Evolutionary conservation across 768 basidiomycete species (phyloP).

Genomic region (Mycena indigotica): DNA sequence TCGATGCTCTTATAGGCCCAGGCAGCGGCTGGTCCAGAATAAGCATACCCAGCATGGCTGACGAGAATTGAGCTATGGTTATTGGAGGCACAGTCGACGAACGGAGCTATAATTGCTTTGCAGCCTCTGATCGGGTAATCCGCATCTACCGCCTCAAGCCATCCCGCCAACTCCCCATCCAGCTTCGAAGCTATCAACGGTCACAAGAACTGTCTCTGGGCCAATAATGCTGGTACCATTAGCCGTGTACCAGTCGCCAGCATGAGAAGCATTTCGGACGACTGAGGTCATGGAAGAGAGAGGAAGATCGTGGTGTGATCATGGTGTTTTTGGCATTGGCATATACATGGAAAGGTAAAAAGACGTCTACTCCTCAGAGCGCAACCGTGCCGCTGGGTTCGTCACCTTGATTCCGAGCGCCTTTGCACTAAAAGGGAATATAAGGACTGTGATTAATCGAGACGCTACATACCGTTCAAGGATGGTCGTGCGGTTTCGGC

Average conservation of each 20-base stretch:
- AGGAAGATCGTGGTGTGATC: not conserved
- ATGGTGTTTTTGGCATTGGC: conserved; percentile 13
- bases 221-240: conserved; percentile 49
- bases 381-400: conserved; percentile 88
- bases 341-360: conserved; percentile 31
- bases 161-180: conserved; percentile 58
- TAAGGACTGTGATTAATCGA: conserved; percentile 11
- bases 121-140: conserved; percentile 65
- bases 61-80: not conserved
- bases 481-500: conserved; percentile 90
- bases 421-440: conserved; percentile 60
- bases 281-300: conserved; percentile 6
- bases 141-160: conserved; percentile 62
- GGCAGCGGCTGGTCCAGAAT: conserved; percentile 91
- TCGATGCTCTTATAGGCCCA: conserved; percentile 96
- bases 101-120: conserved; percentile 97
- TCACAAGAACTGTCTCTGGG: conserved; percentile 11
- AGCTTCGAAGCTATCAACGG: conserved; percentile 41
- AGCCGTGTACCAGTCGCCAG: conserved; percentile 86
- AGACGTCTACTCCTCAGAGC: conserved; percentile 83
- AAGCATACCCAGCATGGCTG: conserved; percentile 95
- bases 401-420: conserved; percentile 90
- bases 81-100: conserved; percentile 30
- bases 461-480: conserved; percentile 71
- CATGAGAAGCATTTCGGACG: conserved; percentile 72